A percentile compares a stretch with the other conserved stretches of the same genome.
Evolutionary conservation across 2,329 filamentous ascomycete genomes (phyloP).

Genomic region (Arachnomyces sp.): DNA sequence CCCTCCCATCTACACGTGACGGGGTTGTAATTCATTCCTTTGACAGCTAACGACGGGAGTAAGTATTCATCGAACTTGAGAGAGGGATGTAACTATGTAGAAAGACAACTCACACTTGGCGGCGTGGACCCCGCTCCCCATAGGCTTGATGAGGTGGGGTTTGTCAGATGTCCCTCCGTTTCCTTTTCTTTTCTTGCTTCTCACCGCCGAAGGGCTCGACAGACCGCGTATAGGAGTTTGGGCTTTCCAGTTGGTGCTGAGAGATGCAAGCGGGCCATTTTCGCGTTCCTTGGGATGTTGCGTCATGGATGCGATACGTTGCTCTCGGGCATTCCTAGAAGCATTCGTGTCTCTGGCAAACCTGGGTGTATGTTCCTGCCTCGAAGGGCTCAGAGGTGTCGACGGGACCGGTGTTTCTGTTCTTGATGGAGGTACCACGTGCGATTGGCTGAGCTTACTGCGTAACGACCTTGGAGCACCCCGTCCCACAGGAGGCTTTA

Average conservation of each 20-base stretch:
- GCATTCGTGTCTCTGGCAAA: conserved; percentile 61
- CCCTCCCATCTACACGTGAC: conserved; percentile 85
- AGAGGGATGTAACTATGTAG: background rate
- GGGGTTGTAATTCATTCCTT: conserved; percentile 95
- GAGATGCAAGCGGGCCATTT: conserved; percentile 39
- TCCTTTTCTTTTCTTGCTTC: conserved; percentile 35
- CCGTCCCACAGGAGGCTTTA: conserved; percentile 66
- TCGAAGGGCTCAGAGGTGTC: conserved; percentile 50
- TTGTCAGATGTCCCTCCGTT: conserved; percentile 42
- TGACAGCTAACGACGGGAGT: conserved; percentile 53
- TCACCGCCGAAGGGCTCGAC: conserved; percentile 41
- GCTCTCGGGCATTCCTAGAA: conserved; percentile 56
- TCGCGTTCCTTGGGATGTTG: conserved; percentile 30
- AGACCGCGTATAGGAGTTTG: conserved; percentile 44
- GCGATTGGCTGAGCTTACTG: conserved; percentile 40
- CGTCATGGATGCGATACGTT: conserved; percentile 43
- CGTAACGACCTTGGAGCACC: conserved; percentile 57
- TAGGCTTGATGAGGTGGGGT: conserved; percentile 81
- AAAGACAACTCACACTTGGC: conserved; percentile 60
- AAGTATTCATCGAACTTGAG: conserved; percentile 3
- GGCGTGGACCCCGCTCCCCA: conserved; percentile 63
- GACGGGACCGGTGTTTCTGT: conserved; percentile 39
- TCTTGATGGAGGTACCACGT: conserved; percentile 22
- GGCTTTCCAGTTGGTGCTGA: conserved; percentile 53
- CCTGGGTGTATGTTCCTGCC: conserved; percentile 47